Conservation (phyloP, 495 filamentous ascomycete species). For the Penicillium desertorum region DNA sequence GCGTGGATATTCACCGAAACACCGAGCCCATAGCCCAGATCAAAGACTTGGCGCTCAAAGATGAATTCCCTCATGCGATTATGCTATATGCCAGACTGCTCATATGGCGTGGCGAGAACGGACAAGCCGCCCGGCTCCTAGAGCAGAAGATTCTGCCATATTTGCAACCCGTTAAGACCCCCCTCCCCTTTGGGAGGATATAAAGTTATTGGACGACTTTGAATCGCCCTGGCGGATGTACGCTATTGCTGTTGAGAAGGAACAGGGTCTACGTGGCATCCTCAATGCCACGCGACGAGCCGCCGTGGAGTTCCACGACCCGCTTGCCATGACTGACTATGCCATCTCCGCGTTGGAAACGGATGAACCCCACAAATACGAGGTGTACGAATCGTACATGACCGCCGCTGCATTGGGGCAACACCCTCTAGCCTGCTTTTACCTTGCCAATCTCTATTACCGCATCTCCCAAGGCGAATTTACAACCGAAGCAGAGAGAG, state of each 20-base stretch:
- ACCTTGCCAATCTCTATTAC: slow-evolving; percentile 44
- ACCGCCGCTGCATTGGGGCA: slow-evolving; percentile 33
- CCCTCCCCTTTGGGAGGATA: slow-evolving; percentile 11
- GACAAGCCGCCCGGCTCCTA: slow-evolving; percentile 26
- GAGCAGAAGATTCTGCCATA: slow-evolving; percentile 26
- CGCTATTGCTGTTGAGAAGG: slow-evolving; percentile 22
- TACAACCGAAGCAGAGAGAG: slow-evolving; percentile 27
- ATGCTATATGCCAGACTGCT: slow-evolving; percentile 33
- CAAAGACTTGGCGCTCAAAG: slow-evolving; percentile 22
- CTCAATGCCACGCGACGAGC: slow-evolving; percentile 23
- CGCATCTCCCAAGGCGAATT: slow-evolving; percentile 28
- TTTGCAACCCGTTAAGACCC: slow-evolving; percentile 23
- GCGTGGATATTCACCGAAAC: slow-evolving; percentile 16
- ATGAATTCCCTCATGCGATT: slow-evolving; percentile 34
- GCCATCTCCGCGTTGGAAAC: slow-evolving; percentile 27
- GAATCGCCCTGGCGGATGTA: slow-evolving; percentile 33
- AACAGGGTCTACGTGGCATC: slow-evolving; percentile 1
- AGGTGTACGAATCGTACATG: slow-evolving; percentile 41
- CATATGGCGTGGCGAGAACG: slow-evolving; percentile 19
- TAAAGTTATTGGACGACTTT: slow-evolving; percentile 8
- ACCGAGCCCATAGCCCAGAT: slow-evolving; percentile 17
- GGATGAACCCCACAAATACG: slow-evolving; percentile 16
- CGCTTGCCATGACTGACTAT: slow-evolving; percentile 28
- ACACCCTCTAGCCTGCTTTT: slow-evolving; percentile 28
- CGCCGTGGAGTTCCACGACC: slow-evolving; percentile 36